Percentiles rank a stretch among this genome's conserved stretches.
Conservation (phyloP, 805 yeast species). For the Candida arabinofermentans region DNA sequence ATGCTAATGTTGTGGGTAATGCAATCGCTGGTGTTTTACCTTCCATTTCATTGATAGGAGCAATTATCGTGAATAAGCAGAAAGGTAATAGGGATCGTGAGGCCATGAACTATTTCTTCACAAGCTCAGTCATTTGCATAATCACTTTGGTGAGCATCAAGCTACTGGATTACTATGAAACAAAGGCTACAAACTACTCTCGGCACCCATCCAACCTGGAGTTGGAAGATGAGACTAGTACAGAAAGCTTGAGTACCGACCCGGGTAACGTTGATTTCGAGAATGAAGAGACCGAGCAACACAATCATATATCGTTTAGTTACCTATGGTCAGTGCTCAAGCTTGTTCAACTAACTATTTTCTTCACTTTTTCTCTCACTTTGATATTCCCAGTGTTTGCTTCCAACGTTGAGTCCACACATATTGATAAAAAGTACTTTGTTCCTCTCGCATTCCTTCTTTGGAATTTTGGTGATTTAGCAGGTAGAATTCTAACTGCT, state of each 20-base stretch:
- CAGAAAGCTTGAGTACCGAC: not conserved
- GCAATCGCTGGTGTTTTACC: slow-evolving; percentile 94
- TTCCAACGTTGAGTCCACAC: slow-evolving; percentile 50
- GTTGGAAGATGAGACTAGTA: slow-evolving; percentile 5
- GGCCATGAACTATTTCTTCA: slow-evolving; percentile 36
- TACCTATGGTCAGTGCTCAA: slow-evolving; percentile 60
- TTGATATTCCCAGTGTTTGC: slow-evolving; percentile 90
- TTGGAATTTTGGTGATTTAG: slow-evolving; percentile 89
- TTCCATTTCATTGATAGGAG: slow-evolving; percentile 58
- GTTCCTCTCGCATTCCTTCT: slow-evolving; percentile 75
- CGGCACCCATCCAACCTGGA: slow-evolving; percentile 1
- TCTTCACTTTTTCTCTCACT: slow-evolving; percentile 69
- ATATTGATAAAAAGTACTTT: slow-evolving; percentile 38
- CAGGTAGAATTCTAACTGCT: slow-evolving; percentile 71
- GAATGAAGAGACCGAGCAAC: slow-evolving; percentile 3
- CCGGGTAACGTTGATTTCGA: not conserved
- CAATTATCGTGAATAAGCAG: slow-evolving; percentile 34
- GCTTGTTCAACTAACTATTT: slow-evolving; percentile 63
- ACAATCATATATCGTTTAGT: slow-evolving; percentile 51
- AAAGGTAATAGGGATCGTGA: slow-evolving; percentile 22
- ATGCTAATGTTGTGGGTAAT: slow-evolving; percentile 92
- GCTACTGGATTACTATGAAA: slow-evolving; percentile 20
- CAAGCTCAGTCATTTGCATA: slow-evolving; percentile 21
- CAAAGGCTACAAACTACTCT: not conserved
- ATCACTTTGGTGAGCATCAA: slow-evolving; percentile 17